These are phyloP conservation scores for Dioscorea zingiberensis DNA, from an alignment of 106 monocot species.

Conservation along the genomic window DNA sequence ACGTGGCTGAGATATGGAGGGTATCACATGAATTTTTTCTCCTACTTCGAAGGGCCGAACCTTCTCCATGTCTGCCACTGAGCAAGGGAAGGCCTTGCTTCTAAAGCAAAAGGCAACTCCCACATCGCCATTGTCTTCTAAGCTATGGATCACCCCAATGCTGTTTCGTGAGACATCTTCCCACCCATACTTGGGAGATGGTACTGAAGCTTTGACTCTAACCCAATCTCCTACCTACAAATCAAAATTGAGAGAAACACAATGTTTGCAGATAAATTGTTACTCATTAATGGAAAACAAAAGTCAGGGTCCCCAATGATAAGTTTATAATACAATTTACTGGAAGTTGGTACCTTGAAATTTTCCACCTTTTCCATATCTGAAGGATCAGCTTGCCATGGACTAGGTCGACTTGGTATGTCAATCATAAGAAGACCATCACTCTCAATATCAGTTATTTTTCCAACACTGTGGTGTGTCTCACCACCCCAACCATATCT, in stretches of 20 bases:
- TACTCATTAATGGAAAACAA: no score
- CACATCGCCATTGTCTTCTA: slow-evolving; percentile 93
- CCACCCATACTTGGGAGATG: slow-evolving; percentile 99
- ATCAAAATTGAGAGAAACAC: background rate
- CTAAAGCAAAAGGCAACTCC: slow-evolving; percentile 92
- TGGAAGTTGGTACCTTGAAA: slow-evolving; percentile 54
- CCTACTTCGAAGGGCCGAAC: slow-evolving; percentile 78
- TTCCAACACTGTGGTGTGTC: slow-evolving; percentile 98
- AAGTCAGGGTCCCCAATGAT: background rate
- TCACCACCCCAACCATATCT: slow-evolving; percentile 98
- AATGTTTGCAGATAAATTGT: no score
- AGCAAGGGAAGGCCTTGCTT: slow-evolving; percentile 77
- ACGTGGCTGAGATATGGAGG: slow-evolving; percentile 60
- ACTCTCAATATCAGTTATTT: slow-evolving; percentile 85
- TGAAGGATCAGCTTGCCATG: slow-evolving; percentile 99
- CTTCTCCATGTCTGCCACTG: slow-evolving; percentile 93
- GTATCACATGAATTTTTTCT: slow-evolving; percentile 70
- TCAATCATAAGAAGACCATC: slow-evolving; percentile 82
- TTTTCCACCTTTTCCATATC: slow-evolving; percentile 98
- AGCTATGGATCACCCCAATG: slow-evolving; percentile 87
- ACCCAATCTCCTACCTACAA: slow-evolving; percentile 95
- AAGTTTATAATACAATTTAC: background rate
- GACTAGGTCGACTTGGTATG: slow-evolving; percentile 62
- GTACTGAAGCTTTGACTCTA: slow-evolving; percentile 82
- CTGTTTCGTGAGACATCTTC: slow-evolving; percentile 90